Percentiles rank a stretch among this genome's conserved stretches.
Conservation (phyloP, 2,329 filamentous ascomycete genomes). For the Didymella arachidicola region DNA sequence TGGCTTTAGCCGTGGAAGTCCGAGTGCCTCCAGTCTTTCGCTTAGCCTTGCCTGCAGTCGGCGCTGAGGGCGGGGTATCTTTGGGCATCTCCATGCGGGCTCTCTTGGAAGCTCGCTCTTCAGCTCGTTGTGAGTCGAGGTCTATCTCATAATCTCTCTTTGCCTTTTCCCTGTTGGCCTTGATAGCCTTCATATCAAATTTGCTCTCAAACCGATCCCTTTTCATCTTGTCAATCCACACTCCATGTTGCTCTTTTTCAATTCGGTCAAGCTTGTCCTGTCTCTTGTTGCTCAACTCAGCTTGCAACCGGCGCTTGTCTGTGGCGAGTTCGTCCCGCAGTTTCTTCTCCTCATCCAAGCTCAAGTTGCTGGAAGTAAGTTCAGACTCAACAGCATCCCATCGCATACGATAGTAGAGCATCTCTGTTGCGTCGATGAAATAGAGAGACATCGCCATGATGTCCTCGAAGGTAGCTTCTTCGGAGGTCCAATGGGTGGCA, state of each 20-base stretch:
- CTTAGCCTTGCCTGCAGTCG: not conserved
- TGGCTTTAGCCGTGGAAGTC: not conserved
- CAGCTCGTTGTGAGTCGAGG: not conserved
- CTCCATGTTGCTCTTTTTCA: not conserved
- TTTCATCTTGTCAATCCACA: not conserved
- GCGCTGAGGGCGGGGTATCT: not conserved
- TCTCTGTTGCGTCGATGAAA: constrained; percentile 7
- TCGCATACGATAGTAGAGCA: not conserved
- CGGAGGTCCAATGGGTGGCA: constrained; percentile 4
- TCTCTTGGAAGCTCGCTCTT: not conserved
- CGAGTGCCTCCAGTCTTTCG: not conserved
- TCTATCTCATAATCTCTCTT: not conserved
- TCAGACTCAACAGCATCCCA: not conserved
- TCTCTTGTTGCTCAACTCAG: not conserved
- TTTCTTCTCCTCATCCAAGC: not conserved
- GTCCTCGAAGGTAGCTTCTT: not conserved
- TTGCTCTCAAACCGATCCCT: not conserved
- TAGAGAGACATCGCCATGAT: not conserved
- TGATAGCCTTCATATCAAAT: not conserved
- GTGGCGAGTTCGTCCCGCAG: not conserved
- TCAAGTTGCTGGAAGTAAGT: not conserved
- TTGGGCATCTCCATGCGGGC: not conserved
- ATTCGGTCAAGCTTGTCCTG: not conserved
- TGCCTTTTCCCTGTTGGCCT: not conserved
- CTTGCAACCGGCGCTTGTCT: not conserved